These are phyloP conservation scores for Phialophora expanda DNA, from an alignment of 2,329 filamentous ascomycete genomes.

Conservation along the genomic window DNA sequence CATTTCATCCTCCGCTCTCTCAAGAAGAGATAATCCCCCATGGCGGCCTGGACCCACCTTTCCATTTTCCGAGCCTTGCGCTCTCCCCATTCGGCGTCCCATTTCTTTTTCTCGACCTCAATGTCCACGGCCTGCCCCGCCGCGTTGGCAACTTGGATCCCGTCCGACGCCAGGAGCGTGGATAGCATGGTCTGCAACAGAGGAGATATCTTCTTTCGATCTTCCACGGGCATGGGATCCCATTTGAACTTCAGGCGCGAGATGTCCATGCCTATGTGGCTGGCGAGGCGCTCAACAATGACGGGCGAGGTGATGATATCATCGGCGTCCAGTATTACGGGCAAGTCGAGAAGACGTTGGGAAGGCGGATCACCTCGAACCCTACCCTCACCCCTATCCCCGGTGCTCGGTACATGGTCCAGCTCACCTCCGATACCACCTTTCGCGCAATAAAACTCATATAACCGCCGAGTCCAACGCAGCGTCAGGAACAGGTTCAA, in stretches of 20 bases:
- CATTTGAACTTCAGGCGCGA: not conserved
- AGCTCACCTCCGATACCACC: not conserved
- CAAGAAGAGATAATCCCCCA: not conserved
- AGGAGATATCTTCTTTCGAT: not conserved
- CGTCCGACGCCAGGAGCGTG: not conserved
- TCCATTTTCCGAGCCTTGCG: not conserved
- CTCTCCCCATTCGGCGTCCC: not conserved
- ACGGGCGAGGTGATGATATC: not conserved
- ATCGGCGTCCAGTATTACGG: not conserved
- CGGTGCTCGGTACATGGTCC: not conserved
- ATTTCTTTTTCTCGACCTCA: not conserved
- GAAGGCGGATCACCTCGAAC: not conserved
- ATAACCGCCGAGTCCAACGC: not conserved
- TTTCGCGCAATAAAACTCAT: not conserved
- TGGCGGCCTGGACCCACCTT: not conserved
- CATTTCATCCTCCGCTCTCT: not conserved
- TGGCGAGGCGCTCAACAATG: not conserved
- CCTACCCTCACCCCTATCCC: not conserved
- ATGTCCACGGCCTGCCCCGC: not conserved
- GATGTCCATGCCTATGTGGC: not conserved
- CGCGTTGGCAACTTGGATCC: not conserved
- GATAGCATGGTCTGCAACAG: not conserved
- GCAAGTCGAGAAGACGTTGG: not conserved
- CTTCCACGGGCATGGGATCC: not conserved
- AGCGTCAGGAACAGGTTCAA: not conserved